Base-by-base conservation (phyloP, 495 filamentous ascomycete genomes). In the Annulohypoxylon maeteangense region DNA sequence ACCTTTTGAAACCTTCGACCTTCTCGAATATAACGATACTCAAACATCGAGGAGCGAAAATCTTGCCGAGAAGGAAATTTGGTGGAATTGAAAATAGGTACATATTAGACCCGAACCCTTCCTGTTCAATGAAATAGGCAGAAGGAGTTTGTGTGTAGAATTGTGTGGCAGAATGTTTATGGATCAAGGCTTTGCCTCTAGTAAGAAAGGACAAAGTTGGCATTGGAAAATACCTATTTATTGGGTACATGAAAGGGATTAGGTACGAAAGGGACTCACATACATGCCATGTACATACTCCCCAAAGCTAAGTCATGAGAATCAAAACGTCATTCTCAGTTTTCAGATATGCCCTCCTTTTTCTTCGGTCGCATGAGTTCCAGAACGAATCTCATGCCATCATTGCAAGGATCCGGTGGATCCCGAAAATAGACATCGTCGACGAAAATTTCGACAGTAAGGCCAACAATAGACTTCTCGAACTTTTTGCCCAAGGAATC, bases 371-470 rank as follows among this genome's bases (percentile, higher is more conserved):
- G 48, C 67, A 74, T 70, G 22, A 29, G 59, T 2, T 64, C 51
- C 8, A 70, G 54, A 38, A 70, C 42, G 16, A 36, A 70, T 10
- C 29, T 56, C 71, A 74, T 70, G 4, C 36, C 58, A 55, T 59
- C 62, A 16, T 74, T 74, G 25, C 71, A 74, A 16, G 71, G 67
- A n/a, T 62, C 53, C 8, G 71, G 57, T 3, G 67, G 58, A 11
- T 22, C 44, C 16, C 71, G 47, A 12, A 64, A 70, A 23, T 74
- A 74, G 10, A 74, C 44, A 56, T 67, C 67, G 20, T 70, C 51
- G n/a, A 74, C 67, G 16, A 74, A 74, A 7, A 70, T 74, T 40
- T 74, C 71, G 31, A 70, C 44, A 1, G 58, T 58, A 0, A 74
- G n/a, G 38, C 71, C 71, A 32, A 63, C 38, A 12, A 5, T 63